Evolutionary conservation across 1,139 yeast species (phyloP), one percentile per base, ranked within the genome.

Genomic region (Saccharomyces hybrid): DNA sequence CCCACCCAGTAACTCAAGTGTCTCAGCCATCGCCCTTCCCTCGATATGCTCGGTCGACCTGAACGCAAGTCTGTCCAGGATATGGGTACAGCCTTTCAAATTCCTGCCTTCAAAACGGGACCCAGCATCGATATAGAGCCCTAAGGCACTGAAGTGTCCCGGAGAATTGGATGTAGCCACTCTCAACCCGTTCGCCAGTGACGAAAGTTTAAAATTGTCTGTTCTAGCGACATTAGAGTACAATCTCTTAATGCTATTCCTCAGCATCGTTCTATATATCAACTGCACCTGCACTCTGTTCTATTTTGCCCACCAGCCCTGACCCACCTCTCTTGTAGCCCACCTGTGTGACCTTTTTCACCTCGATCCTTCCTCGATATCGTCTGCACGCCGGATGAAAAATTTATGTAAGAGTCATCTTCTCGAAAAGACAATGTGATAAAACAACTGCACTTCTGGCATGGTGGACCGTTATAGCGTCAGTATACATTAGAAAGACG

Each of bases 121-220:
- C 1, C 99, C 99, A 2, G 96, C 97, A 66, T 87, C 86, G 20
- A 93, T 80, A 64, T 89, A 93, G 48, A 93, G 79, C 2, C 99
- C 99, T 56, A 91, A 73, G 0, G 97, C 96, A 54, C 93, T 79
- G 68, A 93, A 93, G 70, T 91, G 96, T 31, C 96, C 93, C 0
- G 97, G 95, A 0, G 87, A 80, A 48, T 89, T 83, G 59, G 89
- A 95, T 2, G 96, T 85, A 16, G 90, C 93, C 8, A 93, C 84
- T 59, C 86, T 76, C 48, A 91, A 74, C 2, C 98, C 98, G 71
- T 90, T 93, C 13, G 79, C 65, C 42, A 91, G 75, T 0, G 84
- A 80, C 6, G 86, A 14, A 84, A 75, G 54, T 44, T 59, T 62
- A 48, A 63, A 63, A 31, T 57, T 54, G 6, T 58, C 60, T 16